Conservation (phyloP, 1,139 yeast species). For the Kodamaea derodonti region DNA sequence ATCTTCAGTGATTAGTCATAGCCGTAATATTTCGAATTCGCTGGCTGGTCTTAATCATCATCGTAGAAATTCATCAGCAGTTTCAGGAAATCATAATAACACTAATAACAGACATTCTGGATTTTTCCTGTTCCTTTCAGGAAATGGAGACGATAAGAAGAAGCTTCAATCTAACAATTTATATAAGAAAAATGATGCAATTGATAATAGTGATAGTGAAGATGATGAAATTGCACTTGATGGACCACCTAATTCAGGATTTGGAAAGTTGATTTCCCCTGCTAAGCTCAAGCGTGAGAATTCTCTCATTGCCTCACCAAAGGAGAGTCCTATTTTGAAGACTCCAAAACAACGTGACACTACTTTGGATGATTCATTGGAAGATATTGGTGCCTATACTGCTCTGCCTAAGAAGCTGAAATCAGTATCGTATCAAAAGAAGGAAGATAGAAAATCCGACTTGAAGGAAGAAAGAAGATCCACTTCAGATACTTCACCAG, state of each 20-base stretch:
- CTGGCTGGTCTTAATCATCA: conserved; percentile 16
- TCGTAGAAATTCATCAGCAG: conserved; percentile 31
- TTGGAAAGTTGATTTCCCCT: conserved; percentile 20
- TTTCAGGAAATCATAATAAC: conserved; percentile 20
- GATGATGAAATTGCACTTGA: conserved; percentile 6
- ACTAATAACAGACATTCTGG: conserved; percentile 48
- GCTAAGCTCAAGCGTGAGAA: conserved; percentile 21
- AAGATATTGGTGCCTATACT: conserved; percentile 24
- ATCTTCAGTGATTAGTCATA: conserved; percentile 26
- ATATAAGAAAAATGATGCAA: conserved; percentile 4
- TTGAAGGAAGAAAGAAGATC: conserved; percentile 30
- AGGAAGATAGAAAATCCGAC: conserved; percentile 8
- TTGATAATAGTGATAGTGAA: conserved; percentile 6
- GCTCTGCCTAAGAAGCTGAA: conserved; percentile 33
- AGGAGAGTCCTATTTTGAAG: conserved; percentile 12
- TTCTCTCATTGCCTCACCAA: conserved; percentile 10
- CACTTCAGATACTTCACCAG: conserved; percentile 24
- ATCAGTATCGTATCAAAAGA: conserved; percentile 18
- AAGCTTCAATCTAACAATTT: conserved; percentile 7
- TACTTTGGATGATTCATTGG: conserved; percentile 16
- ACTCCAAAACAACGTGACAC: conserved; percentile 10
- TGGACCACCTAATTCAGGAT: conserved; percentile 3
- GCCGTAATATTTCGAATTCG: conserved; percentile 23
- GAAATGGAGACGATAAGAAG: conserved; percentile 11
- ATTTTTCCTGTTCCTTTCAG: conserved; percentile 42